Conservation (phyloP, 352 stramenopile genomes). For the Phytophthora tentaculata region DNA sequence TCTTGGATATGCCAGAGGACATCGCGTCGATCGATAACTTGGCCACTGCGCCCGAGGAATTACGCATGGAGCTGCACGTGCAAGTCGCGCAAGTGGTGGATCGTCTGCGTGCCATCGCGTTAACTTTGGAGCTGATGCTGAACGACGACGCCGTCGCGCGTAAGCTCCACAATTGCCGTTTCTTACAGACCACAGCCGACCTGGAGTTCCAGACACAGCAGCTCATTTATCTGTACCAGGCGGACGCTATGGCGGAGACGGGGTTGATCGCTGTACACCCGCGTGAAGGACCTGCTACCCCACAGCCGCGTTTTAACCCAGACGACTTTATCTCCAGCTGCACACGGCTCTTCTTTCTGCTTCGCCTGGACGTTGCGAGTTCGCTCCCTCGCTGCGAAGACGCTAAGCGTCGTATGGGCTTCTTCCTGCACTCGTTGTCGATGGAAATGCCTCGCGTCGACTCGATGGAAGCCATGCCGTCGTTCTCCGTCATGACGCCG, state of each 20-base stretch:
- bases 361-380: slow-evolving; percentile 71
- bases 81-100: slow-evolving; percentile 73
- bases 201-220: slow-evolving; percentile 76
- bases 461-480: slow-evolving; percentile 85
- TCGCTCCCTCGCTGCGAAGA: slow-evolving; percentile 84
- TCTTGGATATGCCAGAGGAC: slow-evolving; percentile 85
- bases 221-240: slow-evolving; percentile 72
- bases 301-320: slow-evolving; percentile 47
- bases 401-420: slow-evolving; percentile 85
- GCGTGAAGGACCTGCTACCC: slow-evolving; percentile 36
- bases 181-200: slow-evolving; percentile 62
- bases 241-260: slow-evolving; percentile 63
- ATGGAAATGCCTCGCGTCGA: slow-evolving; percentile 86
- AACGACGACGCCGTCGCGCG: slow-evolving; percentile 52
- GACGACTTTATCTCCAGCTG: slow-evolving; percentile 81
- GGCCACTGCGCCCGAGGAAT: slow-evolving; percentile 42
- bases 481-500: slow-evolving; percentile 89
- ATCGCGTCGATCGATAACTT: slow-evolving; percentile 55
- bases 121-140: slow-evolving; percentile 65
- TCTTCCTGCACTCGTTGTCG: slow-evolving; percentile 85
- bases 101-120: slow-evolving; percentile 48
- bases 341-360: slow-evolving; percentile 82
- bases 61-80: slow-evolving; percentile 70
- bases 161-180: slow-evolving; percentile 65
- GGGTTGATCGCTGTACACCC: slow-evolving; percentile 55